Evolutionary conservation across 768 basidiomycete species (phyloP).

Genomic region (Suillus cothurnatus): DNA sequence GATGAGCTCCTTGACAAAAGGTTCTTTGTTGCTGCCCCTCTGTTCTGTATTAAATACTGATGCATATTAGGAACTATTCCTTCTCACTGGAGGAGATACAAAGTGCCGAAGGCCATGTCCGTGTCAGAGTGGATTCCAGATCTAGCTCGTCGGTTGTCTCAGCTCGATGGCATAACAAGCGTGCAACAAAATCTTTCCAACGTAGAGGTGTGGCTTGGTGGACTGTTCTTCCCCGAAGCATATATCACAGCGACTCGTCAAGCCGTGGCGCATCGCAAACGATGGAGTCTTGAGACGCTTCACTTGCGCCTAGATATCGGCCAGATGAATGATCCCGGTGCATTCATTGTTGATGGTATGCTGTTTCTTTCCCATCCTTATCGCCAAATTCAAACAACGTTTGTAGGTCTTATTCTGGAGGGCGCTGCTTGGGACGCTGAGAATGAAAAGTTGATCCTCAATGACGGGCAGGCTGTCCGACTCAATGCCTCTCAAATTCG

Average conservation of each 20-base stretch:
- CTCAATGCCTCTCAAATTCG: constrained; percentile 82
- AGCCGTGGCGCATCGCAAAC: constrained; percentile 90
- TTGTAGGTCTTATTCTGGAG: constrained; percentile 79
- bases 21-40: constrained; percentile 37
- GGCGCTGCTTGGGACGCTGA: constrained; percentile 73
- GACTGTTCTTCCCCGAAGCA: constrained; percentile 95
- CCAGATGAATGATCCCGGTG: constrained; percentile 71
- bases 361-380: constrained; percentile 7
- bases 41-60: constrained; percentile 11
- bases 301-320: constrained; percentile 81
- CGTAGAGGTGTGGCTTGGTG: constrained; percentile 89
- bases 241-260: constrained; percentile 96
- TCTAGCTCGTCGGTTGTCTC: constrained; percentile 76
- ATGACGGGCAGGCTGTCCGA: constrained; percentile 80
- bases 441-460: constrained; percentile 69
- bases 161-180: constrained; percentile 69
- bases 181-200: constrained; percentile 60
- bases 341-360: constrained; percentile 82
- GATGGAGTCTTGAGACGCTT: constrained; percentile 91
- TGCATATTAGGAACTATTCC: constrained; percentile 76
- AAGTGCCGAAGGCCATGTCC: constrained; percentile 79
- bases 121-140: constrained; percentile 87
- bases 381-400: constrained; percentile 1
- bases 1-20: constrained; percentile 89
- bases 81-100: constrained; percentile 86